Conservation (phyloP, 2,329 filamentous ascomycete genomes). For the Exophiala calicioides region DNA sequence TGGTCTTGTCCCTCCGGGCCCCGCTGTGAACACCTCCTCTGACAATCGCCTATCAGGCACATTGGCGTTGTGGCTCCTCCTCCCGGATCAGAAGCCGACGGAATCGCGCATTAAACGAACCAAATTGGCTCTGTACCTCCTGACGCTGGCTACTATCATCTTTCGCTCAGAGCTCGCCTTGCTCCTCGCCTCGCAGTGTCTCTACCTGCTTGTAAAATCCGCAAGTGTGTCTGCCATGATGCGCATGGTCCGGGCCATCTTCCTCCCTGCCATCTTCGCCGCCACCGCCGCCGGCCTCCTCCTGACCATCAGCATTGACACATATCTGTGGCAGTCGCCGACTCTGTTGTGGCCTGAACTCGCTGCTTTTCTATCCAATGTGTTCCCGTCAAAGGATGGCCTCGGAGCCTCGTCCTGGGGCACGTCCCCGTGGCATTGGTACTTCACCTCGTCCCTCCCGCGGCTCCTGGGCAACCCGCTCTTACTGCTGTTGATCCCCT, state of each 20-base stretch:
- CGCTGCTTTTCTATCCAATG: conserved; percentile 87
- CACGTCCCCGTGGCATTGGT: conserved; percentile 79
- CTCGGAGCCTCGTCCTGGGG: conserved; percentile 76
- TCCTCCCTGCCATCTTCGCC: conserved; percentile 66
- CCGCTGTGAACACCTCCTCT: conserved; percentile 2
- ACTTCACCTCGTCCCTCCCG: conserved; percentile 78
- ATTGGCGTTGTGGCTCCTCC: conserved; percentile 48
- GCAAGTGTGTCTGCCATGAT: conserved; percentile 34
- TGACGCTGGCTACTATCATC: conserved; percentile 78
- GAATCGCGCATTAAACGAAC: conserved; percentile 49
- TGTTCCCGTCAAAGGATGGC: conserved; percentile 66
- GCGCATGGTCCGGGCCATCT: conserved; percentile 32
- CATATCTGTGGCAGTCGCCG: conserved; percentile 81
- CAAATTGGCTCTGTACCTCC: conserved; percentile 67
- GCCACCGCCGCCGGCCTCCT: conserved; percentile 67
- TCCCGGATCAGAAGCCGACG: conserved; percentile 43
- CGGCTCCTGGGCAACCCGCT: conserved; percentile 78
- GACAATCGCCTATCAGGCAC: conserved; percentile 36
- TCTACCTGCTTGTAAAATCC: conserved; percentile 58
- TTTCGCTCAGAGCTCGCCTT: conserved; percentile 90
- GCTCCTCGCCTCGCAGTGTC: conserved; percentile 67
- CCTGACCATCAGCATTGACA: conserved; percentile 76
- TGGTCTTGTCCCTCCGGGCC: conserved; percentile 38
- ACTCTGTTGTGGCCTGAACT: conserved; percentile 85
- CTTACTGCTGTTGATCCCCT: conserved; percentile 43